Base-by-base conservation (phyloP, 2,329 filamentous ascomycete species). In the Ceratocystis albifundus region DNA sequence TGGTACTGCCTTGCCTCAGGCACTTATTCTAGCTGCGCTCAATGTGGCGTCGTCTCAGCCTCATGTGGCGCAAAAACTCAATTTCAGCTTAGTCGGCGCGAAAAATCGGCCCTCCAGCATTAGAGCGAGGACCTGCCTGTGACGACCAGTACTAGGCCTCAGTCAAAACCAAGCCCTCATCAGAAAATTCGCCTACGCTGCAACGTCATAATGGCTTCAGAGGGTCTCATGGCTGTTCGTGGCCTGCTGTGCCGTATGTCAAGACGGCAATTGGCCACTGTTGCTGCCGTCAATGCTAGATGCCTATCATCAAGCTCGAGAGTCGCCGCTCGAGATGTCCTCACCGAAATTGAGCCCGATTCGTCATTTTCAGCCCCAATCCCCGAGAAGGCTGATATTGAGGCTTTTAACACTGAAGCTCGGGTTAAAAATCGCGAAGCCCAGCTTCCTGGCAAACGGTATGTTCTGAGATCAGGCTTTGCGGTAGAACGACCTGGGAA, bases 371-470 rank as follows among this genome's bases (percentile, higher is more conserved):
- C 71, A 45, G 74, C 76, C 20, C 77, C 80, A 25, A 70, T 73
- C 15, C 77, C 78, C 15, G 75, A 77, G 46, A 72, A 74, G 36
- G 73, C 73, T 57, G 70, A 74, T 15, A 71, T 77, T 28, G 73
- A 80, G 68, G 70, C 72, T n/a, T 80, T 79, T 71, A 72, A 76
- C 68, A 74, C 74, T 46, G 74, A 74, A 65, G 75, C 76, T 68
- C 75, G 75, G 8, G 69, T 71, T 20, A 69, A 68, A 2, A 70
- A 75, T 64, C 74, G 76, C 70, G 73, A 75, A 64, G 71, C 71
- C 69, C 71, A 75, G 69, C 74, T 82, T 71, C 77, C 79, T 25
- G 76, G 81, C 69, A 77, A 78, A 72, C 74, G 80, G 82, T 79
- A 72, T 70, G 75, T 70, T 30, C 25, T 15, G 3, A 25, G 30